Evolutionary conservation across 2,329 filamentous ascomycete genomes (phyloP).

Genomic region (Paecilomyces dactylethromorphus): DNA sequence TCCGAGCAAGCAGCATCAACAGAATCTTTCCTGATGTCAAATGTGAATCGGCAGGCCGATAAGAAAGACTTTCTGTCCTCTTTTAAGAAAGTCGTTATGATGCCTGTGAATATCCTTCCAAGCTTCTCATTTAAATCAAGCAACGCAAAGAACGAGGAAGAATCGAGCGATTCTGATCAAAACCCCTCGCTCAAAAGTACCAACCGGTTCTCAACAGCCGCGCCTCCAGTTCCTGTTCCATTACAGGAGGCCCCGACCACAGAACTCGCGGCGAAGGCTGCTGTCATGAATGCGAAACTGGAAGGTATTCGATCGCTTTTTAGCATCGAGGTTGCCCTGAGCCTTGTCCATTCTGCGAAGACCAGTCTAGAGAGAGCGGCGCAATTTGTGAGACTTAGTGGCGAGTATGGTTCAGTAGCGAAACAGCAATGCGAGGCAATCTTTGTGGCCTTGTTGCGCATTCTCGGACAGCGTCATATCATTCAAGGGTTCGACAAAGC

Average conservation of each 20-base stretch:
- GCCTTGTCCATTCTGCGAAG: slow-evolving; percentile 83
- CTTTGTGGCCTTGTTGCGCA: slow-evolving; percentile 76
- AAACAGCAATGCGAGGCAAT: slow-evolving; percentile 84
- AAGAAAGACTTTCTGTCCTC: slow-evolving; percentile 95
- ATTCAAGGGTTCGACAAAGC: slow-evolving; percentile 92
- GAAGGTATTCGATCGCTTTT: slow-evolving; percentile 94
- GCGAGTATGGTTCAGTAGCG: slow-evolving; percentile 73
- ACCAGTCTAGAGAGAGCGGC: slow-evolving; percentile 77
- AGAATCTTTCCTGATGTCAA: slow-evolving; percentile 94
- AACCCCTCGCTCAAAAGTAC: slow-evolving; percentile 18
- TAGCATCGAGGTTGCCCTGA: slow-evolving; percentile 90
- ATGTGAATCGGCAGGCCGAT: slow-evolving; percentile 86
- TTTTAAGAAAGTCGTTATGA: slow-evolving; percentile 99
- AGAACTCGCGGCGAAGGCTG: slow-evolving; percentile 93
- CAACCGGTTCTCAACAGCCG: slow-evolving; percentile 33
- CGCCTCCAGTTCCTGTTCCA: slow-evolving; percentile 24
- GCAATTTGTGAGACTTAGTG: slow-evolving; percentile 72
- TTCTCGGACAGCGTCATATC: slow-evolving; percentile 79
- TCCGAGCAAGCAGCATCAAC: slow-evolving; percentile 83
- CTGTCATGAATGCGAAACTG: slow-evolving; percentile 87
- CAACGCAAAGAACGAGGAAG: slow-evolving; percentile 21
- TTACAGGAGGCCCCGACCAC: slow-evolving; percentile 70
- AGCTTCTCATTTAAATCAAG: slow-evolving; percentile 57
- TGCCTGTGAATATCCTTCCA: slow-evolving; percentile 87
- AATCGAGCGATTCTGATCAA: slow-evolving; percentile 12